Base-by-base conservation (phyloP, 2,329 filamentous ascomycete genomes). In the Raffaelea deltoideospora region DNA sequence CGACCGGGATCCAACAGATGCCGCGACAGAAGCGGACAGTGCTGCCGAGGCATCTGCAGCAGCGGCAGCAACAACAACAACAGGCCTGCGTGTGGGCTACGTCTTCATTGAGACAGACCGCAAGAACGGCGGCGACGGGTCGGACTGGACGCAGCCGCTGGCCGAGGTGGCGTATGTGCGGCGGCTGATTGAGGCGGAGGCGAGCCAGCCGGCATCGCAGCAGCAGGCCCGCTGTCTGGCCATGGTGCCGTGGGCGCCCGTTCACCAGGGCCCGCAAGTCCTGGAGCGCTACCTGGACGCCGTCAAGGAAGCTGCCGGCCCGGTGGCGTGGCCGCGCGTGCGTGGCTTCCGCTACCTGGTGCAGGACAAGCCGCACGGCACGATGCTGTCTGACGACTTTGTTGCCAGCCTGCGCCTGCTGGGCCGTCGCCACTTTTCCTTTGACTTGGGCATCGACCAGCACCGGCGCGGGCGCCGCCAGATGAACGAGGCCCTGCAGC, bases 71-170 rank as follows among this genome's bases (percentile, higher is more conserved):
- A 13, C 23, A 13, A 60, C 63, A 31, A 50, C 53, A 23, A 51
- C 59, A 5, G 53, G 10, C 47, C 54, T 3, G 47, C 50, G 58
- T 4, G 64, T 79, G 9, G 84, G 82, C 38, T 88, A 87, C 58
- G 65, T 94, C 46, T 85, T 87, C 55, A 58, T 94, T 43, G 86
- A 94, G 61, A 78, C 80, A 11, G 85, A 92, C 56, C 78, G 84
- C 44, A 72, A 69, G 48, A 68, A 77, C 46, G 69, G 72, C 46
- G 69, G 71, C 45, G 54, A 74, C 17, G 59, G 59, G 18, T 51
- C 64, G 8, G 63, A 79, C 55, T 88, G 83, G 65, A 59, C 65
- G 18, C 63, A 70, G 32, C 77, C 83, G 1, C 64, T 92, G 4
- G 63, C 72, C 39, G 87, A 93, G 58, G 65, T 93, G 21, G 65